phyloP scores from a whole-genome alignment of 1,284 basidiomycete genomes.

The Puccinia sorghi region DNA sequence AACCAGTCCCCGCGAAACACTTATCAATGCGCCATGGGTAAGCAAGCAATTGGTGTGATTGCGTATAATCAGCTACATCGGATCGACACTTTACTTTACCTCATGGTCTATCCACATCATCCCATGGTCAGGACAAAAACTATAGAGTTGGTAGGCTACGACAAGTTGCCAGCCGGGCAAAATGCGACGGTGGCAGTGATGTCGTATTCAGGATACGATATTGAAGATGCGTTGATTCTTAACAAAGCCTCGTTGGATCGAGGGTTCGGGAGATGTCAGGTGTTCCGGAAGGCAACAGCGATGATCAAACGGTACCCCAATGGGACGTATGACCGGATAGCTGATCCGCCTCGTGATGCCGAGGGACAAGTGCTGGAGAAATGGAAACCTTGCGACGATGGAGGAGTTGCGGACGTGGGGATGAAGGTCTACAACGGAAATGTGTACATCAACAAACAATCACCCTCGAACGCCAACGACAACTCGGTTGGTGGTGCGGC shows the following conservation, averaged over 20 bases:
- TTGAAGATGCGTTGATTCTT: conserved; percentile 95
- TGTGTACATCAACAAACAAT: conserved; percentile 95
- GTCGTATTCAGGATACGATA: conserved; percentile 99
- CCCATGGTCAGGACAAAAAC: conserved; percentile 99
- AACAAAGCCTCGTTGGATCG: conserved; percentile 96
- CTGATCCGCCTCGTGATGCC: conserved; percentile 83
- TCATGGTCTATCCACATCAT: conserved; percentile 98
- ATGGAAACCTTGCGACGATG: conserved; percentile 84
- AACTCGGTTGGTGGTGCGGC: conserved; percentile 62
- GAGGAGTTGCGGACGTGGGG: conserved; percentile 92
- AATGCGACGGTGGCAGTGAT: conserved; percentile 99
- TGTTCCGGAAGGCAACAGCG: conserved; percentile 90
- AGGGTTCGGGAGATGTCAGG: conserved; percentile 96
- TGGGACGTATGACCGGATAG: conserved; percentile 90
- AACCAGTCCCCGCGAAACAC: conserved; percentile 99
- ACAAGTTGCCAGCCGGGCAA: conserved; percentile 93
- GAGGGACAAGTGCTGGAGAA: conserved; percentile 71
- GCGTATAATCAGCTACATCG: conserved; percentile 97
- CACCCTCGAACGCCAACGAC: conserved; percentile 81
- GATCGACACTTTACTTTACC: conserved; percentile 97
- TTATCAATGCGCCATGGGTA: conserved; percentile 99
- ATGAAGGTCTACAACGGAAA: conserved; percentile 90
- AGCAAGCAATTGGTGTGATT: conserved; percentile 99
- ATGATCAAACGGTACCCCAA: conserved; percentile 95
- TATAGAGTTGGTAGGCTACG: conserved; percentile 94